Evolutionary conservation across 495 filamentous ascomycete genomes (phyloP), one percentile per base, ranked within the genome.

Genomic region (Hyaloscypha finlandica): DNA sequence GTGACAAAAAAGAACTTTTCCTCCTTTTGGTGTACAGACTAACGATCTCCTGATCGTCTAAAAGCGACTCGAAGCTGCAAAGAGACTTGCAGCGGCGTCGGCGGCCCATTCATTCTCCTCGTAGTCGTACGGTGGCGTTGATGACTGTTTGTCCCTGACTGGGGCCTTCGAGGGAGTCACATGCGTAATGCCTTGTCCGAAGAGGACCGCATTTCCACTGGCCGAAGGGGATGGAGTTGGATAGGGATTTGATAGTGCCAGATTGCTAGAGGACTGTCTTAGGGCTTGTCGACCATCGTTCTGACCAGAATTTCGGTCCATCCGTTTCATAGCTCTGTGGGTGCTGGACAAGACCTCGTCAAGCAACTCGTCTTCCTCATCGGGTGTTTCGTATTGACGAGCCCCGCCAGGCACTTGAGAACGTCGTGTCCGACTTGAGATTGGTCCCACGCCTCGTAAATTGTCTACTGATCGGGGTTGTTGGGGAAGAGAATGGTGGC

Each of bases 331-430:
- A 1, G 78, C 84, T 19, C 75, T 71, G 22, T 80, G 80, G 5
- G 83, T 82, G 42, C 80, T 80, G 22, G 70, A 56, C 71, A 85
- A 67, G 63, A 80, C 94, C 77, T 98, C 95, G 72, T 97, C 93
- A 12, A 97, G 81, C 14, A 99, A 85, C 77, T 99, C 95, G 68
- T 98, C 95, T 72, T 98, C 93, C 77, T 99, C 95, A 73, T 97
- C 93, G 1, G 96, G 92, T 4, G 93, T 96, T 77, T 98, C 96
- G 74, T 97, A 96, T 71, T 94, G 90, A 16, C 88, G 89, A 66
- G 92, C 86, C 30, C 87, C 88, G 35, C 92, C 88, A 66, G 88
- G 83, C 66, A 93, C 90, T 72, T 94, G 81, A 30, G 92, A 89
- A 68, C 94, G 85, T 66, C 95, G 84, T 11, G 93, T 97, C 66